Conservation (phyloP, 2,329 filamentous ascomycete genomes). For the Didymella pinodella region DNA sequence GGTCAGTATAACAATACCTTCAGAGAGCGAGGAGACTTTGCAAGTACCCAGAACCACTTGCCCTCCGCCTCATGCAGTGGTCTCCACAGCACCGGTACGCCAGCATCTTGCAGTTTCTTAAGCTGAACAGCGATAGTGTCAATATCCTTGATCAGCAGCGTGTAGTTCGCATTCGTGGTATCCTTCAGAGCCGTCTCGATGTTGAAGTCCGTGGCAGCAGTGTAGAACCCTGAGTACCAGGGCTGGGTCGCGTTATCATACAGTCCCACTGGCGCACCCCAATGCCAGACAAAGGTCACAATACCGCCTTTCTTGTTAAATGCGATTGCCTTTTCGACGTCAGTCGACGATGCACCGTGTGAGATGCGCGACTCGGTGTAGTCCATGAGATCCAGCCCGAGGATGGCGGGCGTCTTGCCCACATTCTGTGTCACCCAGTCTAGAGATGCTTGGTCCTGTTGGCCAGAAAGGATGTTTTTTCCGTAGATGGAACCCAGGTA, state of each 20-base stretch:
- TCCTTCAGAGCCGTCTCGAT: slow-evolving; percentile 54
- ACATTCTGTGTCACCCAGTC: slow-evolving; percentile 56
- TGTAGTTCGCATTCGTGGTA: slow-evolving; percentile 58
- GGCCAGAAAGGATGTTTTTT: slow-evolving; percentile 58
- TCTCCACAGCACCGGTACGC: slow-evolving; percentile 58
- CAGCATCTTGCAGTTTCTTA: slow-evolving; percentile 54
- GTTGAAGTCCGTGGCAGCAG: slow-evolving; percentile 59
- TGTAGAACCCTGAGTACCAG: slow-evolving; percentile 63
- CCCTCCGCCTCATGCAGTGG: slow-evolving; percentile 62
- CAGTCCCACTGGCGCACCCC: slow-evolving; percentile 58
- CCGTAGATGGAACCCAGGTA: slow-evolving; percentile 58
- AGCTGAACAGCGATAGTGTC: slow-evolving; percentile 59
- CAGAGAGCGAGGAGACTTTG: not conserved
- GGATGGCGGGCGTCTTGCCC: slow-evolving; percentile 59
- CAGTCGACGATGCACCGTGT: slow-evolving; percentile 51
- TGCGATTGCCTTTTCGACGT: slow-evolving; percentile 58
- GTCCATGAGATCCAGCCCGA: slow-evolving; percentile 60
- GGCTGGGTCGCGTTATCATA: slow-evolving; percentile 56
- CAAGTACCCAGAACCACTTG: slow-evolving; percentile 56
- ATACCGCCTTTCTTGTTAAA: slow-evolving; percentile 57
- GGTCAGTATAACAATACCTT: not conserved
- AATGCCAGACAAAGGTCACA: slow-evolving; percentile 60
- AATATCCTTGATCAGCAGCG: slow-evolving; percentile 57
- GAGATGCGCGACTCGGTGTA: slow-evolving; percentile 59
- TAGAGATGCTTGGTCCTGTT: slow-evolving; percentile 56